These are phyloP conservation scores for Carex scoparia DNA, from an alignment of 176 grass and related monocot genomes.

Conservation along the genomic window DNA sequence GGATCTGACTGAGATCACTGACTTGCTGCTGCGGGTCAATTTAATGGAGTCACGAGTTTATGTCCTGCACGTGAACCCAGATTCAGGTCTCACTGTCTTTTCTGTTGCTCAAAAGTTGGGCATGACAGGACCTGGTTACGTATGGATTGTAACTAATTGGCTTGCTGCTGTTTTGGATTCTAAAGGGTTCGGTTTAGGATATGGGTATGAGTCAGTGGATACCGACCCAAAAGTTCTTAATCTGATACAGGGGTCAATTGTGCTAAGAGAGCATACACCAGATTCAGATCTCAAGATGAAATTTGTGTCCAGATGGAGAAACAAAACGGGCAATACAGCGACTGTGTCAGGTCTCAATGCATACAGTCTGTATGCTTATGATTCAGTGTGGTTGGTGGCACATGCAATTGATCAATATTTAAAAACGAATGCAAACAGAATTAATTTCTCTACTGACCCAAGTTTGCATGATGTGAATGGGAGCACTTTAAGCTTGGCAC, in stretches of 20 bases:
- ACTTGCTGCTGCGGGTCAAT: slow-evolving; percentile 53
- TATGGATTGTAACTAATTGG: slow-evolving; percentile 90
- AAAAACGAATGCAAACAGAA: slow-evolving; percentile 25
- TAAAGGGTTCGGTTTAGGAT: background rate
- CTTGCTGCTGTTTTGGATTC: slow-evolving; percentile 80
- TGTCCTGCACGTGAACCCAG: slow-evolving; percentile 79
- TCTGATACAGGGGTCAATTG: slow-evolving; percentile 60
- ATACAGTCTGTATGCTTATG: slow-evolving; percentile 80
- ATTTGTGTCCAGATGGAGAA: slow-evolving; percentile 64
- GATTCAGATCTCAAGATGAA: slow-evolving; percentile 52
- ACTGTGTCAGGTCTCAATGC: slow-evolving; percentile 44
- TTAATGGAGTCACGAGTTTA: slow-evolving; percentile 87
- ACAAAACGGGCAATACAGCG: slow-evolving; percentile 30
- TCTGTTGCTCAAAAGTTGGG: slow-evolving; percentile 45
- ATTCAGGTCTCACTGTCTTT: slow-evolving; percentile 60
- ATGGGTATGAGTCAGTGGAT: background rate
- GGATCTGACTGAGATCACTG: slow-evolving; percentile 35
- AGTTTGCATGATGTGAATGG: slow-evolving; percentile 43
- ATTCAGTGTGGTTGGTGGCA: slow-evolving; percentile 68
- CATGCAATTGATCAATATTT: slow-evolving; percentile 59
- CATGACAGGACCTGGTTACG: slow-evolving; percentile 63
- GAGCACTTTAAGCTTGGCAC: slow-evolving; percentile 51
- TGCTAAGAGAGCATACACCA: slow-evolving; percentile 58
- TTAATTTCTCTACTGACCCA: slow-evolving; percentile 60
- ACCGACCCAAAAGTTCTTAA: slow-evolving; percentile 26